Evolutionary conservation across 2,329 filamentous ascomycete species (phyloP).

Genomic region (Hortaea sp.): DNA sequence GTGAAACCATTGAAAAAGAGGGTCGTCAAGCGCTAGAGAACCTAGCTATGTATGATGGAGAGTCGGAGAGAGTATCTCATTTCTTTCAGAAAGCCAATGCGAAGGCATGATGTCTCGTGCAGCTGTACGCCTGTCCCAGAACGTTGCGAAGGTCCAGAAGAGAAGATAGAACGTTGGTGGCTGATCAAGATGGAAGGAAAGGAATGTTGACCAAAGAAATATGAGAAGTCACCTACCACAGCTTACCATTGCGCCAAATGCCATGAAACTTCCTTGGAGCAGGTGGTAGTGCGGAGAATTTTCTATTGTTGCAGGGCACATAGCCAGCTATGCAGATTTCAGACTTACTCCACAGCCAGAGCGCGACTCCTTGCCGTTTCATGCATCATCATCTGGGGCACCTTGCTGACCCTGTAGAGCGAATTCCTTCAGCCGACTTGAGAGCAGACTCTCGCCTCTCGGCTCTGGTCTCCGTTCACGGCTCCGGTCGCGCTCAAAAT

Average conservation of each 20-base stretch:
- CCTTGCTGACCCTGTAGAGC: conserved; percentile 21
- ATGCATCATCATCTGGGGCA: neutral
- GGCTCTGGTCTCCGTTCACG: conserved; percentile 51
- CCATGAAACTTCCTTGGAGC: too few relatives aligned
- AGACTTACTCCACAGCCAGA: neutral
- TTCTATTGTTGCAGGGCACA: neutral
- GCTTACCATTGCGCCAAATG: too few relatives aligned
- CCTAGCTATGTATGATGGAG: conserved; percentile 43
- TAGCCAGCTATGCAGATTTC: neutral
- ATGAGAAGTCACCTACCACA: too few relatives aligned
- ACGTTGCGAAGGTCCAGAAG: too few relatives aligned
- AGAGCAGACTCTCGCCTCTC: conserved; percentile 52
- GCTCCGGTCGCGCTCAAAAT: conserved; percentile 13
- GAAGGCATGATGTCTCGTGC: too few relatives aligned
- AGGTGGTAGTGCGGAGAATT: too few relatives aligned
- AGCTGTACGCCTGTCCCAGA: too few relatives aligned
- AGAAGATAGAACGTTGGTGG: too few relatives aligned
- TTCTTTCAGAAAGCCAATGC: conserved; percentile 28
- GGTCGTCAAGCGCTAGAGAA: conserved; percentile 43
- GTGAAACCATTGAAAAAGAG: conserved; percentile 42
- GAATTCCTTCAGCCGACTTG: conserved; percentile 54
- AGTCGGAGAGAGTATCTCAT: conserved; percentile 47
- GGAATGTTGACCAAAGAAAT: too few relatives aligned
- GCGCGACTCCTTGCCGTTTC: neutral
- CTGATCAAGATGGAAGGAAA: too few relatives aligned